phyloP scores from a whole-genome alignment of 305 asterid species.

The Withania somnifera region DNA sequence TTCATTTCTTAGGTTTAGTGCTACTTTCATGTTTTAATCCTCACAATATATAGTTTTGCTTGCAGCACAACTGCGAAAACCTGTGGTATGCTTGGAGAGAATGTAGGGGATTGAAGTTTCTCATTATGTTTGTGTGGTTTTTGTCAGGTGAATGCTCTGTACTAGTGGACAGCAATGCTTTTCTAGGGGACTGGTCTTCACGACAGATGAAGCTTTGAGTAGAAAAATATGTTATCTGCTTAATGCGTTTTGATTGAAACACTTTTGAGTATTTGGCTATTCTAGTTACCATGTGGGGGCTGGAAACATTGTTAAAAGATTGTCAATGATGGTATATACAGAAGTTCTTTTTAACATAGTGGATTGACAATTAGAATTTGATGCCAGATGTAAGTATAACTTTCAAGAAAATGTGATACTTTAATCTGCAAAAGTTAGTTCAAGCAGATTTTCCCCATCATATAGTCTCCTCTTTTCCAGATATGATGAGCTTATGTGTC shows the following conservation, averaged over 20 bases:
- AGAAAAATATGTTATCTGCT: background rate
- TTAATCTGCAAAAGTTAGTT: background rate
- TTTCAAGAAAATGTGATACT: background rate
- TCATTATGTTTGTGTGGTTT: background rate
- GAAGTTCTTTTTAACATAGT: background rate
- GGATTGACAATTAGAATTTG: background rate
- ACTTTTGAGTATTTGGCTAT: background rate
- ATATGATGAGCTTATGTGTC: background rate
- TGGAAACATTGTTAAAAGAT: background rate
- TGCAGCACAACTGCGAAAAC: background rate
- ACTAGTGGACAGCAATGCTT: background rate
- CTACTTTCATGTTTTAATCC: background rate
- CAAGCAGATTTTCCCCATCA: background rate
- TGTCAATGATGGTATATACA: background rate
- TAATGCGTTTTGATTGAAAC: background rate
- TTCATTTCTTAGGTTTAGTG: background rate
- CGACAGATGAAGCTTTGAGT: background rate
- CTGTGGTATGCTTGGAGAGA: background rate
- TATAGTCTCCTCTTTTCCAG: background rate
- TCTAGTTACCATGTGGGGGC: background rate
- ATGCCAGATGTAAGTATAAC: background rate
- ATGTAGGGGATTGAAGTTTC: background rate
- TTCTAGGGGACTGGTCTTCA: background rate
- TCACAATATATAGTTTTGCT: background rate
- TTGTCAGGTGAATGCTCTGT: background rate